phyloP scores from a whole-genome alignment of 805 yeast genomes.

The Cyberlindnera americana region DNA sequence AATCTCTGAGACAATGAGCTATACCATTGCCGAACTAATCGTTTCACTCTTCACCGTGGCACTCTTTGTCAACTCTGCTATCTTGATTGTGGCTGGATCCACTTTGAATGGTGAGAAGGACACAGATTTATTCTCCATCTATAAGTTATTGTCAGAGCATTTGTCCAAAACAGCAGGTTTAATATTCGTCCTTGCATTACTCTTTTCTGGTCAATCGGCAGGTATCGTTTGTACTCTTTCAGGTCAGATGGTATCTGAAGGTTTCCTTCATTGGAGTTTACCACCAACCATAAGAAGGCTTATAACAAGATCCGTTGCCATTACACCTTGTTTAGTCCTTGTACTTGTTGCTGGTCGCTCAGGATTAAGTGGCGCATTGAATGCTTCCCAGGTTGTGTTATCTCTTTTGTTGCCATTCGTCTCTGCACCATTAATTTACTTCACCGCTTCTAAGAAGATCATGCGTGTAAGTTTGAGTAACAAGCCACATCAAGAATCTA shows the following conservation, averaged over 20 bases:
- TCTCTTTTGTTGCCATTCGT: constrained; percentile 80
- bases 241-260: constrained; percentile 94
- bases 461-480: constrained; percentile 51
- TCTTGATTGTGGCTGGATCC: constrained; percentile 89
- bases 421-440: constrained; percentile 80
- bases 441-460: constrained; percentile 65
- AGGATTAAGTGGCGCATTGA: constrained; percentile 73
- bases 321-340: constrained; percentile 78
- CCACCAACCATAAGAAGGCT: constrained; percentile 80
- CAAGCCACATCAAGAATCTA: constrained; percentile 16
- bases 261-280: constrained; percentile 76
- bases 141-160: constrained; percentile 55
- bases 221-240: constrained; percentile 95
- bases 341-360: constrained; percentile 75
- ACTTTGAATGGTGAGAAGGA: constrained; percentile 52
- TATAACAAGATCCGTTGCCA: constrained; percentile 79
- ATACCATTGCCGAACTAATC: constrained; percentile 72
- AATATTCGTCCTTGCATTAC: constrained; percentile 77
- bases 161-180: constrained; percentile 79
- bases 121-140: constrained; percentile 77
- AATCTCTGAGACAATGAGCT: constrained; percentile 73
- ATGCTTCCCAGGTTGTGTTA: constrained; percentile 82
- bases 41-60: constrained; percentile 77
- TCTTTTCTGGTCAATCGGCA: constrained; percentile 86
- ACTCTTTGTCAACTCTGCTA: constrained; percentile 80